Base-by-base conservation (phyloP, 148 eudicot species). In the Spergularia bocconei region DNA sequence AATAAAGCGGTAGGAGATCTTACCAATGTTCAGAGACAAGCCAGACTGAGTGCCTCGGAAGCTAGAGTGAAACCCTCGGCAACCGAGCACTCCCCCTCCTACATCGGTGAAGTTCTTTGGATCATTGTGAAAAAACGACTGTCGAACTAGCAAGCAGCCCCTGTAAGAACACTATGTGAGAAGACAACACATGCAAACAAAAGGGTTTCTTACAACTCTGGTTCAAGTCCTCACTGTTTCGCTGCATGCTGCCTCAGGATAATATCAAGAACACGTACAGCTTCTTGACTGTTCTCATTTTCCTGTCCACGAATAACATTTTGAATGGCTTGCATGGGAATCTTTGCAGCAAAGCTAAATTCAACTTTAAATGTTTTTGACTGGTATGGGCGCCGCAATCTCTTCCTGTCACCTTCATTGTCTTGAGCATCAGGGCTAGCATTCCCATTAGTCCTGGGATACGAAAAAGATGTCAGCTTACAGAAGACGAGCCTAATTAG, bases 161-260 rank as follows among this genome's bases (percentile, higher is more conserved):
- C 98, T 95, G 87, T 69, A 84, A 41, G 16, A 57, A 23, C 2
- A 63, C 19, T 36, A 3, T 6, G 15, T 7, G 56, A 63, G 36
- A 48, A 47, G 44, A 36, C 17, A 62, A 54, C 17, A 59, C n/a
- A 17, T 4, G 15, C 17, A 25, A 69, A 39, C 44, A 41, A 19
- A 11, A 8, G 2, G 52, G 13, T 29, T 11, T 56, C 51, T 41
- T 11, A 57, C 23, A 64, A 33, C 44, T 38, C 29, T 47, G 66
- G 72, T 2, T 39, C 15, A 74, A 73, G 12, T 63, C 20, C 93
- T 84, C 78, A 92, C 98, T 92, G 93, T 72, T 90, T 95, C 6
- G 98, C 96, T 16, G 98, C 97, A 81, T 92, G 92, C 78, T 95
- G 98, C 85, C 98, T 89, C 61, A 95, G 73, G 63, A 95, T 92